Evolutionary conservation across 2,329 filamentous ascomycete species (phyloP), one percentile per base, ranked within the genome.

Genomic region (Botrytis porri): DNA sequence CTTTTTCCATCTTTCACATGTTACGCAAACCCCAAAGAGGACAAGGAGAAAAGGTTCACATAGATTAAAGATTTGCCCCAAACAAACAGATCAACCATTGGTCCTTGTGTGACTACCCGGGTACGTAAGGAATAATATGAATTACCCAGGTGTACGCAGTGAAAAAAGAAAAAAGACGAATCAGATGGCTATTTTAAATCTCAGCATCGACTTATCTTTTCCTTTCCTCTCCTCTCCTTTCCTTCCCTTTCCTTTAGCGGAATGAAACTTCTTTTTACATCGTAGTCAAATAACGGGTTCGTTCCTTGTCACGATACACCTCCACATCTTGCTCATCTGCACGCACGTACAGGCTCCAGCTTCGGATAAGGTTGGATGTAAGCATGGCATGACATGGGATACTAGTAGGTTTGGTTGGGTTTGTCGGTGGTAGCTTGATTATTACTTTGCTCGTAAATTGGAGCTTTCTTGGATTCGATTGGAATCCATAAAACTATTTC

Each of bases 291-390:
- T 64, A 64, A 64, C n/a, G 51, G 51, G 61, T 64, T 64, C 61
- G 61, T 64, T 64, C 61, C 61, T 64, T 64, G 61, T 64, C 61
- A 45, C 43, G 39, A 43, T 63, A 43, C 61, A 63, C 61, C 39
- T 61, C 35, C 37, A 43, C 37, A 51, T 51, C 48, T 51, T 63
- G n/a, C 61, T 32, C 1, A 63, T 43, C 61, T 63, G 61, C 37
- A 63, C n/a, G 61, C 37, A 63, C n/a, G 39, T 18, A 18, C 39
- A 41, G 59, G 35, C 59, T n/a, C 20, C 59, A n/a, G 29, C 32
- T 61, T 9, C 35, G 14, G 61, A n/a, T 32, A 63, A 63, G 61
- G n/a, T 63, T 39, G 39, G 18, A 63, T 41, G 61, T 64, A 64
- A 64, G 61, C 61, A 64, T 64, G n/a, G 61, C 61, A 64, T 63